Evolutionary conservation across 805 yeast genomes (phyloP), one percentile per base, ranked within the genome.

Genomic region (Ogataea kodamae): DNA sequence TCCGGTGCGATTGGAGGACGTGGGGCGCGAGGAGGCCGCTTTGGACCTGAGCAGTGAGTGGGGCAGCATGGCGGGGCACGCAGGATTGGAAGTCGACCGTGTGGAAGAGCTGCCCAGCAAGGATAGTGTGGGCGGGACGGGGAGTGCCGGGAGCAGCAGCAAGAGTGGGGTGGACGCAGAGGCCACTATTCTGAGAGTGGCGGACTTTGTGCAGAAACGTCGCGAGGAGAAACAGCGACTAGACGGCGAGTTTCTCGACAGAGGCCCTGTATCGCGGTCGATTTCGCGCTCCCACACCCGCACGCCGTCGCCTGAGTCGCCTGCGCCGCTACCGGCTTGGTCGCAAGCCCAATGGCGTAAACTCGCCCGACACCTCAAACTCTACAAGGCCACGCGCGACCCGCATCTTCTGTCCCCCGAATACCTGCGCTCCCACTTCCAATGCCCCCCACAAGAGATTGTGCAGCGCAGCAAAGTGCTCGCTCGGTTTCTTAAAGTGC

Each of bases 181-280:
- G 22, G 50, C 50, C 5, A 52, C 59, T 9, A 52, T 54, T n/a
- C 21, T 43, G 15, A 48, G 40, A 30, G 53, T 54, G 17, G 38
- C 49, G 15, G 34, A 46, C 7, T 52, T 54, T 27, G 46, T 54
- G 18, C 22, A 24, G 32, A 18, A 15, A 18, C 26, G n/a, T 19
- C 25, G 9, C 34, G 10, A 14, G 17, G 3, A 25, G 18, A 9
- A 18, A 3, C 30, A 18, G 16, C 9, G 18, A 27, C 16, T 4
- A 9, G 9, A 15, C 30, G 18, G 4, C 21, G n/a, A n/a, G n/a
- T n/a, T n/a, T n/a, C n/a, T n/a, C n/a, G n/a, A n/a, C n/a, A n/a
- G n/a, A 19, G 9, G 21, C 21, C 21, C 21, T 19, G 9, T 19
- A 8, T 19, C 21, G n/a, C n/a, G n/a, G n/a, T n/a, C n/a, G n/a